Evolutionary conservation across 306 rosid species (phyloP).

Genomic region (Quillaja saponaria): DNA sequence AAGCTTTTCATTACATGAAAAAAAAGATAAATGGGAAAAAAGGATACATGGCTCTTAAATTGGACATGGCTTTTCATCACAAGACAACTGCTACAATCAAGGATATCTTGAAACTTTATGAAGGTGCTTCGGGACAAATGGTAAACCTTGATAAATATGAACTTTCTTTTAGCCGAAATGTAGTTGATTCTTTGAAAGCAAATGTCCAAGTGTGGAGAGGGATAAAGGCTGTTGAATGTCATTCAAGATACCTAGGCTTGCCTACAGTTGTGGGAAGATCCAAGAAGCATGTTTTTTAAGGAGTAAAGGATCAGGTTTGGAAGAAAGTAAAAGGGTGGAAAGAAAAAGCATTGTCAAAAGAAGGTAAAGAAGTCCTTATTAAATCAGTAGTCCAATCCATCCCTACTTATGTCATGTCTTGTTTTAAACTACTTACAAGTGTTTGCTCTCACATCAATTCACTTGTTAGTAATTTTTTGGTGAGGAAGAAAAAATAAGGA

Average conservation of each 20-base stretch:
- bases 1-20: no score
- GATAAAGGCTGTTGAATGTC: background rate
- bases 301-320: background rate
- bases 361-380: background rate
- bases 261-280: background rate
- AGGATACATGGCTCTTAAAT: background rate
- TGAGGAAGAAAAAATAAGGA: background rate
- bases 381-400: background rate
- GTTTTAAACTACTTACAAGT: background rate
- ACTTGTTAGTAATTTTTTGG: background rate
- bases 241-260: background rate
- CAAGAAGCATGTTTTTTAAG: background rate
- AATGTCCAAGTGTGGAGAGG: background rate
- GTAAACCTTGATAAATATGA: no score
- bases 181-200: background rate
- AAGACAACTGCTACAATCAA: background rate
- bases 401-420: background rate
- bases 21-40: background rate
- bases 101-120: no score
- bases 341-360: background rate
- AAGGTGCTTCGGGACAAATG: background rate
- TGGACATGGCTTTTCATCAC: background rate
- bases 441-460: background rate
- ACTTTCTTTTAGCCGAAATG: background rate
- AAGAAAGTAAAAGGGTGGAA: constrained; percentile 1